Percentiles rank a stretch among this genome's conserved stretches.
Conservation (phyloP, 2,329 filamentous ascomycete species). For the Aspergillus quadricinctus region DNA sequence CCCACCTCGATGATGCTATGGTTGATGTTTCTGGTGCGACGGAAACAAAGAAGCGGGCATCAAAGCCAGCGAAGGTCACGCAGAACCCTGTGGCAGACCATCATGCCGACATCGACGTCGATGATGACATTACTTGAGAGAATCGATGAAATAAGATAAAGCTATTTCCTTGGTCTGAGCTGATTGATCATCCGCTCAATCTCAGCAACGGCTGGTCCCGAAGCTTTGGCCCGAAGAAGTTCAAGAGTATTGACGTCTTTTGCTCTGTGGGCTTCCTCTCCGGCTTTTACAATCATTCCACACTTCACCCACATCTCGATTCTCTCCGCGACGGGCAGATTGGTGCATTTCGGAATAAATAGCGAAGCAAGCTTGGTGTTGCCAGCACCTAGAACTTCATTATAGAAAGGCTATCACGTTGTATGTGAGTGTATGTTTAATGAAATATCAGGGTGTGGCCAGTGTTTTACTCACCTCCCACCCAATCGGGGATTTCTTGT, state of each 20-base stretch:
- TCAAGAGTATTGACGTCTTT: slow-evolving; percentile 76
- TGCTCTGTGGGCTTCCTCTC: slow-evolving; percentile 80
- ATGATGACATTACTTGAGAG: slow-evolving; percentile 43
- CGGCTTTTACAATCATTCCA: slow-evolving; percentile 81
- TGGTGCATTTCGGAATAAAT: slow-evolving; percentile 85
- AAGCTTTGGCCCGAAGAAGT: slow-evolving; percentile 68
- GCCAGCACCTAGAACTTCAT: slow-evolving; percentile 79
- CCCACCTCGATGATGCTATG: slow-evolving; percentile 30
- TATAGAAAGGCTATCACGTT: slow-evolving; percentile 74
- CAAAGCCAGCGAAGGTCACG: slow-evolving; percentile 8
- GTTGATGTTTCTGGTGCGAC: slow-evolving; percentile 25
- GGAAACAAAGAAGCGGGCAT: slow-evolving; percentile 14
- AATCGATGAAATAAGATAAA: slow-evolving; percentile 4
- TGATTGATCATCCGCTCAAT: slow-evolving; percentile 73
- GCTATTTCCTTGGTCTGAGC: slow-evolving; percentile 43
- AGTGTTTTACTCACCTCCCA: slow-evolving; percentile 69
- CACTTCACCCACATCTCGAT: slow-evolving; percentile 97
- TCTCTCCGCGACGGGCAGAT: slow-evolving; percentile 62
- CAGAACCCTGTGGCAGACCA: slow-evolving; percentile 21
- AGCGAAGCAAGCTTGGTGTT: slow-evolving; percentile 79
- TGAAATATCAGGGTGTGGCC: background rate
- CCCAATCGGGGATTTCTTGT: slow-evolving; percentile 82
- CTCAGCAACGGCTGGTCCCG: slow-evolving; percentile 65
- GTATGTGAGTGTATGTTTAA: slow-evolving; percentile 22
- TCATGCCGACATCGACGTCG: slow-evolving; percentile 30